Conservation (phyloP, 164 flowering plant species). For the Tetracentron sinense region DNA sequence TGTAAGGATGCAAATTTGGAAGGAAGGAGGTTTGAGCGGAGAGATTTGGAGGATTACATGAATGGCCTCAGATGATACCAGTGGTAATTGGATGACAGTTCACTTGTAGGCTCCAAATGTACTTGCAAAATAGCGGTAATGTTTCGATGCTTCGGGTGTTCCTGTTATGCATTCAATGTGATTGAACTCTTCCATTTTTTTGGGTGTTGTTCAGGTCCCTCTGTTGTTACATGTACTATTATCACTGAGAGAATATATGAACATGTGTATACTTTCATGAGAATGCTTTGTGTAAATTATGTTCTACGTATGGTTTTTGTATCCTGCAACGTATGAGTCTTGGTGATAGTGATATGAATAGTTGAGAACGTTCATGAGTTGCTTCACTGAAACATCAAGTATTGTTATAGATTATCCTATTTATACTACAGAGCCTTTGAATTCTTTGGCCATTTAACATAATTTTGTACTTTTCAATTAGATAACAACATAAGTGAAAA, state of each 20-base stretch:
- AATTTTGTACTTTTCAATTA: not conserved
- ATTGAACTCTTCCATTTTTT: conserved; percentile 33
- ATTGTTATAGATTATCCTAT: not conserved
- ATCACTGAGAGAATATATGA: conserved; percentile 10
- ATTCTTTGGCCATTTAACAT: not conserved
- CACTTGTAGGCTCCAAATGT: conserved; percentile 24
- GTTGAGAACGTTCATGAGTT: conserved; percentile 1
- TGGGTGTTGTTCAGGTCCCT: conserved; percentile 18
- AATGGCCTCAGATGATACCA: conserved; percentile 47
- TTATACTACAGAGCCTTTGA: not conserved
- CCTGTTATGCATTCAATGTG: conserved; percentile 25
- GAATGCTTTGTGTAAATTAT: no score
- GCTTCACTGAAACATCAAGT: not conserved
- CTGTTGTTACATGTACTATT: conserved; percentile 42
- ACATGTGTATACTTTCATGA: conserved; percentile 20
- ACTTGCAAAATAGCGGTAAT: conserved; percentile 29
- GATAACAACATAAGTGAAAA: not conserved
- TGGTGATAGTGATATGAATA: conserved; percentile 4
- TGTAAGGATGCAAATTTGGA: conserved; percentile 41
- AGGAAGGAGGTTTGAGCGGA: conserved; percentile 53
- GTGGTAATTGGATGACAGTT: conserved; percentile 8
- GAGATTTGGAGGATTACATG: conserved; percentile 55
- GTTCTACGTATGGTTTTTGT: conserved; percentile 8
- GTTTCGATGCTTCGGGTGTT: conserved; percentile 26
- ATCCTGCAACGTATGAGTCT: conserved; percentile 8